Percentiles rank a stretch among this genome's conserved stretches.
These are phyloP conservation scores for Scedosporium boydii DNA, from an alignment of 2,329 filamentous ascomycete genomes.

Conservation along the genomic window DNA sequence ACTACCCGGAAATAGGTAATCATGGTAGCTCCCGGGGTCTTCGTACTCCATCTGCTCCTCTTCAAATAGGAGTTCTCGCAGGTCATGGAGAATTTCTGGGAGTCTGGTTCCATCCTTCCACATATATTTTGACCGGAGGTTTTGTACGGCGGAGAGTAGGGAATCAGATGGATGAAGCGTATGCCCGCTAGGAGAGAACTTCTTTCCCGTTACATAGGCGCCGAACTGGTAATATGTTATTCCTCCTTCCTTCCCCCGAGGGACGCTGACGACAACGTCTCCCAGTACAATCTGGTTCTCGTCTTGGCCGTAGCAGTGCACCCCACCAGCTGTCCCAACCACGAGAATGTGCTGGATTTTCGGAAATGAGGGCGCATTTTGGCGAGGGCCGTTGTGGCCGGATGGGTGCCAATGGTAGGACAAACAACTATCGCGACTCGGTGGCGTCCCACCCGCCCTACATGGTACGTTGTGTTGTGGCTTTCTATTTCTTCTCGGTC, in stretches of 20 bases:
- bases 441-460: background rate
- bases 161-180: slow-evolving; percentile 8
- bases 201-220: background rate
- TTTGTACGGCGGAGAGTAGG: background rate
- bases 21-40: background rate
- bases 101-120: background rate
- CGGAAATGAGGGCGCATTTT: slow-evolving; percentile 2
- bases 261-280: slow-evolving; percentile 4
- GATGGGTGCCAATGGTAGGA: slow-evolving; percentile 1
- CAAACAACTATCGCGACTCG: slow-evolving; percentile 5
- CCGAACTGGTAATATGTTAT: slow-evolving; percentile 6
- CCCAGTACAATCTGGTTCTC: slow-evolving; percentile 5
- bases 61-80: background rate
- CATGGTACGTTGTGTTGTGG: background rate
- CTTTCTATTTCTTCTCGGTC: background rate
- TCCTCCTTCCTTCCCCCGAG: slow-evolving; percentile 2
- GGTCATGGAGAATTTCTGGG: background rate
- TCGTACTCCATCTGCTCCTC: background rate
- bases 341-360: slow-evolving; percentile 7
- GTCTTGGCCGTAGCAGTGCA: slow-evolving; percentile 3
- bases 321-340: slow-evolving; percentile 7
- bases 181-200: background rate
- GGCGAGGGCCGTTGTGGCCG: background rate
- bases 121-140: background rate
- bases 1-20: background rate